These are phyloP conservation scores for Mycena epipterygia DNA, from an alignment of 768 basidiomycete genomes.

Conservation along the genomic window DNA sequence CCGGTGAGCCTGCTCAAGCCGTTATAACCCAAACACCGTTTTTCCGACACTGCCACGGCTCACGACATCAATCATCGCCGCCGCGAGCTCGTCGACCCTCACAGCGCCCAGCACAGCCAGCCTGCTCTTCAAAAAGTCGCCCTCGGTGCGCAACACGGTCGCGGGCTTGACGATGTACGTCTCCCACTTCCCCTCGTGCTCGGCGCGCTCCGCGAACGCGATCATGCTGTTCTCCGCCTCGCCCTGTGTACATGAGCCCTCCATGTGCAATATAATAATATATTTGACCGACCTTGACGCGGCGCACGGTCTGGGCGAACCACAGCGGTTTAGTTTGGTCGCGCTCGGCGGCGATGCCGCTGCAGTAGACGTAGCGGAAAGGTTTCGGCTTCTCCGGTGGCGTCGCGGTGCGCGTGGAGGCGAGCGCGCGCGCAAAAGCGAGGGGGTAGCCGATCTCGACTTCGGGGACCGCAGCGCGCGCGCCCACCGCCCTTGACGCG, in stretches of 20 bases:
- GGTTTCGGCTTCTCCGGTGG: constrained; percentile 13
- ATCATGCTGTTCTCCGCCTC: constrained; percentile 19
- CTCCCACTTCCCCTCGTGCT: constrained; percentile 9
- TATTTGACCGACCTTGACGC: not conserved
- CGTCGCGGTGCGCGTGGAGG: not conserved
- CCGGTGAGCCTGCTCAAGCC: no score
- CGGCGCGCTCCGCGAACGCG: not conserved
- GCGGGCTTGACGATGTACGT: constrained; percentile 22
- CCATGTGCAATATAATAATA: not conserved
- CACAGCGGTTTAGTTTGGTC: constrained; percentile 18
- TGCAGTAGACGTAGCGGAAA: constrained; percentile 24
- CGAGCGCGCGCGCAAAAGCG: not conserved
- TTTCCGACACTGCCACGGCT: not conserved
- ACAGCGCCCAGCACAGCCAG: not conserved
- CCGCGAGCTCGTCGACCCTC: constrained; percentile 14
- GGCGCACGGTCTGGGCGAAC: not conserved
- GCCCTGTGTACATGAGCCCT: not conserved
- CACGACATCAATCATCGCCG: constrained; percentile 17
- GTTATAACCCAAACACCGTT: no score
- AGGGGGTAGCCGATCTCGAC: constrained; percentile 30
- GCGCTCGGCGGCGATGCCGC: constrained; percentile 15
- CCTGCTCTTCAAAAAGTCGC: not conserved
- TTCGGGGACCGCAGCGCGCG: constrained; percentile 18
- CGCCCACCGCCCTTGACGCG: constrained; percentile 4
- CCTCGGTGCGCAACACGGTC: not conserved